Evolutionary conservation across 2,329 filamentous ascomycete genomes (phyloP).

Genomic region (Clathrospora elynae): DNA sequence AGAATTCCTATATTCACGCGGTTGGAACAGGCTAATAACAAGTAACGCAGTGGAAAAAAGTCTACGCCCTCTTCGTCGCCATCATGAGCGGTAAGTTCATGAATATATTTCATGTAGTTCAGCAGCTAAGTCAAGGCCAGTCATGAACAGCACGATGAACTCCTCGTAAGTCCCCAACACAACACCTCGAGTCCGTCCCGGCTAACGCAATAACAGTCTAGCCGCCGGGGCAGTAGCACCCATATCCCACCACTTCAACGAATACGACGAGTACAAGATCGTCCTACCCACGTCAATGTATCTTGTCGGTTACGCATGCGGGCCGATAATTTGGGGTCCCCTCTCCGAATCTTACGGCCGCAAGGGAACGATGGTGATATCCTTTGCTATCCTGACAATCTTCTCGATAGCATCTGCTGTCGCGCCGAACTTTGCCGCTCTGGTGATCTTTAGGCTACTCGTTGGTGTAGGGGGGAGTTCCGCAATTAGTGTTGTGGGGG

Average conservation of each 20-base stretch:
- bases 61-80: slow-evolving; percentile 59
- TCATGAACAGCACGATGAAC: slow-evolving; percentile 69
- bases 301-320: slow-evolving; percentile 55
- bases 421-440: slow-evolving; percentile 51
- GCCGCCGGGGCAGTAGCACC: slow-evolving; percentile 66
- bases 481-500: slow-evolving; percentile 63
- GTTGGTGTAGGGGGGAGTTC: slow-evolving; percentile 53
- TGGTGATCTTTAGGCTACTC: slow-evolving; percentile 53
- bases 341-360: slow-evolving; percentile 54
- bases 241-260: slow-evolving; percentile 62
- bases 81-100: slow-evolving; percentile 58
- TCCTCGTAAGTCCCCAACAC: slow-evolving; percentile 52
- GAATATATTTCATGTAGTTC: background rate
- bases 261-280: slow-evolving; percentile 53
- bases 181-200: background rate
- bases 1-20: too few relatives aligned
- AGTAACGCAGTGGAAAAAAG: slow-evolving; percentile 58
- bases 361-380: slow-evolving; percentile 55
- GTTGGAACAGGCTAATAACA: too few relatives aligned
- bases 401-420: slow-evolving; percentile 55
- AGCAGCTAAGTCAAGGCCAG: slow-evolving; percentile 15
- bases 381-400: slow-evolving; percentile 55
- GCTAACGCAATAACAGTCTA: slow-evolving; percentile 43
- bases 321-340: slow-evolving; percentile 53
- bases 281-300: slow-evolving; percentile 59